phyloP scores from a whole-genome alignment of 352 stramenopile genomes.

The Hyaloperonospora arabidopsidis region DNA sequence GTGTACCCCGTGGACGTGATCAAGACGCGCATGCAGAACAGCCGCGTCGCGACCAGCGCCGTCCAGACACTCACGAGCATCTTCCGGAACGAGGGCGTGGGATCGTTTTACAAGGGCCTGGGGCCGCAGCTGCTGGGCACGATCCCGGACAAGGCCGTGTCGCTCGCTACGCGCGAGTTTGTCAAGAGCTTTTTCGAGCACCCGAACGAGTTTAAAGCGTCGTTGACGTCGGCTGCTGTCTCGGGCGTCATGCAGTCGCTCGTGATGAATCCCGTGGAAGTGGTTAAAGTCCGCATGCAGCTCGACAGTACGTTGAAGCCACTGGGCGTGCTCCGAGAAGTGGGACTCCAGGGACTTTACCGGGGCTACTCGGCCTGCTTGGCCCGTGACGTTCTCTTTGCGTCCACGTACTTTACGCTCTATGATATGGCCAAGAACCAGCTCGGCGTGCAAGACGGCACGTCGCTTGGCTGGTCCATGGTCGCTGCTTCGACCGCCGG shows the following conservation, averaged over 20 bases:
- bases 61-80: constrained; percentile 51
- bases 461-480: constrained; percentile 68
- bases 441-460: constrained; percentile 54
- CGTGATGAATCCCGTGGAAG: constrained; percentile 80
- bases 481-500: constrained; percentile 55
- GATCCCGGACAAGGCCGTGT: constrained; percentile 76
- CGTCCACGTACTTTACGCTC: constrained; percentile 71
- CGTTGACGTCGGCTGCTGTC: constrained; percentile 52
- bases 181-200: constrained; percentile 71
- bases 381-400: constrained; percentile 64
- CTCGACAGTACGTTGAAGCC: constrained; percentile 63
- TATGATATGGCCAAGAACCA: constrained; percentile 68
- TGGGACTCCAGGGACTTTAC: constrained; percentile 60
- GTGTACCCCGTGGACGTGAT: constrained; percentile 80
- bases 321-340: constrained; percentile 45
- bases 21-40: constrained; percentile 83
- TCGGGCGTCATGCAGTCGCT: constrained; percentile 67
- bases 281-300: constrained; percentile 81
- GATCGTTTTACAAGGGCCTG: constrained; percentile 75
- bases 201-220: constrained; percentile 64
- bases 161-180: constrained; percentile 68
- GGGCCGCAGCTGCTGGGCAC: constrained; percentile 64
- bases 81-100: constrained; percentile 48
- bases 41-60: constrained; percentile 44
- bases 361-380: constrained; percentile 67